These are phyloP conservation scores for Aciculoconidium aculeatum DNA, from an alignment of 805 yeast species.

Conservation along the genomic window DNA sequence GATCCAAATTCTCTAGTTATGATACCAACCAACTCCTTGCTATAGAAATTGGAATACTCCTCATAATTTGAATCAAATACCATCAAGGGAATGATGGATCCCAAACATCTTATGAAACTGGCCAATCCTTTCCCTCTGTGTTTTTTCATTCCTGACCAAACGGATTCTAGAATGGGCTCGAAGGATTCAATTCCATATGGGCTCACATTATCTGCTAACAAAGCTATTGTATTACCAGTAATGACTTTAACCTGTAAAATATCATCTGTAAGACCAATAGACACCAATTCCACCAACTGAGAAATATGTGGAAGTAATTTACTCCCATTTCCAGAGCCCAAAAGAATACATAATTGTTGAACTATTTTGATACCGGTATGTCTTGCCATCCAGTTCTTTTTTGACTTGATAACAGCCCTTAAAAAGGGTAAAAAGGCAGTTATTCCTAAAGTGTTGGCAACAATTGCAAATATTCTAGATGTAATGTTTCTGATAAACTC, in stretches of 20 bases:
- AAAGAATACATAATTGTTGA: conserved; percentile 64
- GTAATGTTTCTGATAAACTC: conserved; percentile 75
- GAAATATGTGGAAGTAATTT: conserved; percentile 64
- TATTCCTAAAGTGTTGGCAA: conserved; percentile 74
- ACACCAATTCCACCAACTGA: conserved; percentile 57
- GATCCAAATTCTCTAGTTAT: conserved; percentile 67
- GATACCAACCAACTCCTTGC: conserved; percentile 65
- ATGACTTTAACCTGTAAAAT: conserved; percentile 60
- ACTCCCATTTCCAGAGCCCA: conserved; percentile 51
- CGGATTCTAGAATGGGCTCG: conserved; percentile 63
- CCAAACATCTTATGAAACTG: conserved; percentile 71
- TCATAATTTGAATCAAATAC: conserved; percentile 43
- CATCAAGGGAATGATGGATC: conserved; percentile 81
- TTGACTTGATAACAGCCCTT: conserved; percentile 70
- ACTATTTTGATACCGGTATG: conserved; percentile 76
- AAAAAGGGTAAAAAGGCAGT: conserved; percentile 70
- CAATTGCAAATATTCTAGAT: conserved; percentile 77
- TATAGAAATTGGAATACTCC: conserved; percentile 73
- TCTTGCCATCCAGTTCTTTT: conserved; percentile 74
- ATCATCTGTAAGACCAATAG: conserved; percentile 58
- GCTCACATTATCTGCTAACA: conserved; percentile 71
- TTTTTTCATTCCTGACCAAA: conserved; percentile 72
- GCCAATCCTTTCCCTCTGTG: conserved; percentile 78
- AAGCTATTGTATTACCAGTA: conserved; percentile 66
- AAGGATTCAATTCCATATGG: conserved; percentile 92